These are phyloP conservation scores for Skeletonema menzelii DNA, from an alignment of 108 stramenopile species.

Conservation along the genomic window DNA sequence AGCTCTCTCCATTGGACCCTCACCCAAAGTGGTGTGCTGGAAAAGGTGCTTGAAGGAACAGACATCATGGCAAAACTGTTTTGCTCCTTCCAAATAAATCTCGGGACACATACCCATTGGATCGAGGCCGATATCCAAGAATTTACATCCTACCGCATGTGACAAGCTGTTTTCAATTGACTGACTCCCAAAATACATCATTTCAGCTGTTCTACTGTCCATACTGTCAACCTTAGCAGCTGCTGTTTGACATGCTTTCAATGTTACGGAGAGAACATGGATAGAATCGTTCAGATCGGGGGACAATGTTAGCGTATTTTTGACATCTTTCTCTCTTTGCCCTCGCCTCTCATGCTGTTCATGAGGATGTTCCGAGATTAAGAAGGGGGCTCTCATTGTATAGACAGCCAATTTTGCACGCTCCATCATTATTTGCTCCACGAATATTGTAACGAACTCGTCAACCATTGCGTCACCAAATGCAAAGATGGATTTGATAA, in stretches of 20 bases:
- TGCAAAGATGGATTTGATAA: constrained; percentile 62
- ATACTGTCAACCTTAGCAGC: constrained; percentile 2
- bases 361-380: constrained; percentile 31
- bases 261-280: constrained; percentile 22
- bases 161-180: constrained; percentile 33
- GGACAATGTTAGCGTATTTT: constrained; percentile 30
- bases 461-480: constrained; percentile 67
- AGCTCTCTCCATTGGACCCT: constrained; percentile 34
- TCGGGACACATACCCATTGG: constrained; percentile 66
- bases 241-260: constrained; percentile 17
- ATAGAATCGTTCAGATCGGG: constrained; percentile 63
- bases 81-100: constrained; percentile 44
- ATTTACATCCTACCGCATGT: constrained; percentile 57
- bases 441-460: constrained; percentile 62
- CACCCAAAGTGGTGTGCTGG: background rate
- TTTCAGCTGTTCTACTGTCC: background rate
- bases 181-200: constrained; percentile 20
- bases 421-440: constrained; percentile 77
- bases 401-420: constrained; percentile 74
- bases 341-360: constrained; percentile 8
- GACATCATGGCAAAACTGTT: constrained; percentile 41
- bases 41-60: constrained; percentile 23
- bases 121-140: constrained; percentile 76
- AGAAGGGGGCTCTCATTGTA: constrained; percentile 67
- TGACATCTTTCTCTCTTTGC: constrained; percentile 28